Percentiles rank a stretch among this genome's conserved stretches.
These are phyloP conservation scores for Quercus dentata DNA, from an alignment of 306 rosid genomes.

Conservation along the genomic window DNA sequence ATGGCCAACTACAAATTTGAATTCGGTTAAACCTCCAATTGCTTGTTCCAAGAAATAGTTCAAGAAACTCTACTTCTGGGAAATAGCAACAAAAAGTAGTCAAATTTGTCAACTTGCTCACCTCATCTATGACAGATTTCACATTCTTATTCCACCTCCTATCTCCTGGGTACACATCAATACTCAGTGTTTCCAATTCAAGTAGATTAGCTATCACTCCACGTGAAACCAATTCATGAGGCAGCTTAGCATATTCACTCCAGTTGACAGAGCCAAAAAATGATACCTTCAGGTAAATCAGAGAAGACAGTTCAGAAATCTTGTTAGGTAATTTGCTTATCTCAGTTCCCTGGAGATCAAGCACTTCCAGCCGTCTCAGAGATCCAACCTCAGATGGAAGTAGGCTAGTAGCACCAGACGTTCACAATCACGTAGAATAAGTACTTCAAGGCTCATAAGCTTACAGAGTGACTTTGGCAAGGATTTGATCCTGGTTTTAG, in stretches of 20 bases:
- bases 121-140: background rate
- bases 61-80: background rate
- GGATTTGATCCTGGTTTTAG: background rate
- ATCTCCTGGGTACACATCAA: constrained; percentile 1
- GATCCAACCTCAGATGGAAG: background rate
- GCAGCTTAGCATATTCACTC: background rate
- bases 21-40: background rate
- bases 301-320: background rate
- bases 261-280: background rate
- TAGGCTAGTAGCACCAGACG: background rate
- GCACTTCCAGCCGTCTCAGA: background rate
- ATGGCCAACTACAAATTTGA: constrained; percentile 1
- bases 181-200: background rate
- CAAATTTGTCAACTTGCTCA: background rate
- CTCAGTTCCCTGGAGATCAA: background rate
- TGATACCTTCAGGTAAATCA: background rate
- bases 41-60: background rate
- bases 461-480: background rate
- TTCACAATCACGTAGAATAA: background rate
- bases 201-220: background rate
- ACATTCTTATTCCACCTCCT: background rate
- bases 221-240: background rate
- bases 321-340: background rate
- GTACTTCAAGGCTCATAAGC: background rate
- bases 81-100: background rate